A percentile compares a stretch with the other conserved stretches of the same genome.
Conservation (phyloP, 352 stramenopile genomes). For the Globisporangium barbulae region DNA sequence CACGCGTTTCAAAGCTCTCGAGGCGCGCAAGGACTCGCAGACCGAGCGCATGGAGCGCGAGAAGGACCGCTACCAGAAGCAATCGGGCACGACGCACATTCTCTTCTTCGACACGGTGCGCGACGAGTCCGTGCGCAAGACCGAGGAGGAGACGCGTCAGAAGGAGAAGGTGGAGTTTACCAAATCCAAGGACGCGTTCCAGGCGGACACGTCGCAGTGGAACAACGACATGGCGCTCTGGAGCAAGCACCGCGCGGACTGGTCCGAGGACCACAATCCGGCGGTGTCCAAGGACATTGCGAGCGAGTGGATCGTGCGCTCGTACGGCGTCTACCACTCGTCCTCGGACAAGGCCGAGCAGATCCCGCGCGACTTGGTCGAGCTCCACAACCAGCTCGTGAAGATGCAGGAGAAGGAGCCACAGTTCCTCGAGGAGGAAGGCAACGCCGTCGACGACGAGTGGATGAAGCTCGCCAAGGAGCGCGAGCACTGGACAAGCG, state of each 20-base stretch:
- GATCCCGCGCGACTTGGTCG: conserved; percentile 67
- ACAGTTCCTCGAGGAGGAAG: conserved; percentile 73
- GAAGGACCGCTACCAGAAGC: conserved; percentile 77
- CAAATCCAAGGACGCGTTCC: conserved; percentile 87
- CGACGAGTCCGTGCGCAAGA: conserved; percentile 66
- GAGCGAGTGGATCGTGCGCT: conserved; percentile 85
- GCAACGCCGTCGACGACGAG: conserved; percentile 78
- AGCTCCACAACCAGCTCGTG: conserved; percentile 69
- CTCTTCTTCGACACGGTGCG: conserved; percentile 82
- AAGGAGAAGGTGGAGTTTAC: conserved; percentile 90
- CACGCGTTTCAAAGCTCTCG: conserved; percentile 76
- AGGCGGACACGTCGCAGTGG: conserved; percentile 85
- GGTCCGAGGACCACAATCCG: conserved; percentile 84
- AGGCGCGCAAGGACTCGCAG: conserved; percentile 75
- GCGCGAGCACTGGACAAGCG: conserved; percentile 86
- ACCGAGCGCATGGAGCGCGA: conserved; percentile 79
- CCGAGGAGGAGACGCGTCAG: conserved; percentile 74
- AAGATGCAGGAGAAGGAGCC: conserved; percentile 87
- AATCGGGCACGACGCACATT: conserved; percentile 71
- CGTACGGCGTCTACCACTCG: conserved; percentile 81
- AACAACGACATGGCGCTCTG: conserved; percentile 88
- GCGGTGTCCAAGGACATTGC: conserved; percentile 86
- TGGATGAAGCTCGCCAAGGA: conserved; percentile 90
- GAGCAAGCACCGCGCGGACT: conserved; percentile 85
- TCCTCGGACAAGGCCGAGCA: conserved; percentile 33